These are phyloP conservation scores for Saturnispora zaruensis DNA, from an alignment of 805 yeast genomes.

Conservation along the genomic window DNA sequence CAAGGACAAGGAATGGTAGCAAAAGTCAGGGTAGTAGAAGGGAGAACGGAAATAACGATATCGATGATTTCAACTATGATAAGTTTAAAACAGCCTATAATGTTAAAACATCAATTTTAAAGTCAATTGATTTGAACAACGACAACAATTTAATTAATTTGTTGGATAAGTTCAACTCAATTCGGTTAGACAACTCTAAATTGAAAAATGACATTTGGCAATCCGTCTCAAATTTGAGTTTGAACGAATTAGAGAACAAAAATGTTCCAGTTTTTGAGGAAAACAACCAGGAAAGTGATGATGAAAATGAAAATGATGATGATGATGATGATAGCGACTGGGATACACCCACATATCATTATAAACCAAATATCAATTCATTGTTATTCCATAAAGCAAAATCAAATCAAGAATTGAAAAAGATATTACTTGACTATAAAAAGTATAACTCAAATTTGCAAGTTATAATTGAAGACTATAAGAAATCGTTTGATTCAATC, in stretches of 20 bases:
- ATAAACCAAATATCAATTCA: constrained; percentile 4
- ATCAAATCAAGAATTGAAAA: constrained; percentile 3
- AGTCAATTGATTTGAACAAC: constrained; percentile 16
- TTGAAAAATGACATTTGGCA: constrained; percentile 24
- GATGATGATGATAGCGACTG: neutral
- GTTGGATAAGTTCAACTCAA: constrained; percentile 18
- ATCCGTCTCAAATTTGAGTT: constrained; percentile 10
- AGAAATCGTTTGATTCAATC: neutral
- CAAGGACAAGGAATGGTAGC: constrained; percentile 2
- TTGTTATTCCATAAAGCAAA: neutral
- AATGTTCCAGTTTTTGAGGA: constrained; percentile 9
- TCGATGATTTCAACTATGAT: neutral
- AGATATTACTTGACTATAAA: neutral
- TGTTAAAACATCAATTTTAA: constrained; percentile 6
- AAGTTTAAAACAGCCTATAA: neutral
- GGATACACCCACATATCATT: neutral
- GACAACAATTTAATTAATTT: constrained; percentile 15
- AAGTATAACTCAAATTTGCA: neutral
- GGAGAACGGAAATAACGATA: neutral
- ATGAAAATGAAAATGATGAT: neutral
- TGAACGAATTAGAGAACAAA: neutral
- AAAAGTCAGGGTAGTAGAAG: constrained; percentile 2
- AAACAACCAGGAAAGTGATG: constrained; percentile 4
- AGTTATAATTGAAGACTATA: constrained; percentile 1
- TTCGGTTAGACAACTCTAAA: constrained; percentile 16